These are phyloP conservation scores for Heritiera fomes DNA, from an alignment of 345 rosid genomes.

Conservation along the genomic window DNA sequence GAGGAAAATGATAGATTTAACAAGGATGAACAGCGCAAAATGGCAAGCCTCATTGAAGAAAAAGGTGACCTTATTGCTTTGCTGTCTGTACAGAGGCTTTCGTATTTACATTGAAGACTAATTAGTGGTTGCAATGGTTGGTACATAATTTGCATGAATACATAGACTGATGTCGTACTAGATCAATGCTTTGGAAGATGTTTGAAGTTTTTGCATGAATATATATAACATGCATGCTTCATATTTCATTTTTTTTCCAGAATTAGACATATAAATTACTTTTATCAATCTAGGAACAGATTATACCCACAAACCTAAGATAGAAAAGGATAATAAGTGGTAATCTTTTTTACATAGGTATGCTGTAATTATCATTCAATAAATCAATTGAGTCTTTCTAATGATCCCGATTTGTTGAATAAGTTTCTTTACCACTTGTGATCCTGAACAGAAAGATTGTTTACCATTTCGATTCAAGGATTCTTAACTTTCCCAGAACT, in stretches of 20 bases:
- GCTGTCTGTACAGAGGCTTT: not conserved
- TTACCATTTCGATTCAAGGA: not conserved
- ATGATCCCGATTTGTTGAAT: not conserved
- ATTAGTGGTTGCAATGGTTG: not conserved
- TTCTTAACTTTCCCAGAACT: not conserved
- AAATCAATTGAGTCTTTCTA: not conserved
- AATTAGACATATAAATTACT: not conserved
- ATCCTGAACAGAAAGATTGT: not conserved
- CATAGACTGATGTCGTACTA: constrained; percentile 1
- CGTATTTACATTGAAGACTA: not conserved
- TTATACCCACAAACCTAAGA: not conserved
- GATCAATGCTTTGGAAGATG: constrained; percentile 5
- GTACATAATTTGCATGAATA: not conserved
- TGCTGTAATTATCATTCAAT: not conserved
- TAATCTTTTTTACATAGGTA: not conserved
- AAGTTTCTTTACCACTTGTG: not conserved
- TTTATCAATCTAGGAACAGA: not conserved
- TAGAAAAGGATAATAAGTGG: not conserved
- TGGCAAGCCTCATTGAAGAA: constrained; percentile 53
- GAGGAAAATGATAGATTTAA: constrained; percentile 53
- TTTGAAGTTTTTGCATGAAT: constrained; percentile 3
- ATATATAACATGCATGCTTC: constrained; percentile 10
- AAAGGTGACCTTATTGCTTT: constrained; percentile 47
- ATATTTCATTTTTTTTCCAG: not conserved
- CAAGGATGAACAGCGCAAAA: constrained; percentile 47